Conservation (phyloP, 2,329 filamentous ascomycete species). For the Curvularia lunata region DNA sequence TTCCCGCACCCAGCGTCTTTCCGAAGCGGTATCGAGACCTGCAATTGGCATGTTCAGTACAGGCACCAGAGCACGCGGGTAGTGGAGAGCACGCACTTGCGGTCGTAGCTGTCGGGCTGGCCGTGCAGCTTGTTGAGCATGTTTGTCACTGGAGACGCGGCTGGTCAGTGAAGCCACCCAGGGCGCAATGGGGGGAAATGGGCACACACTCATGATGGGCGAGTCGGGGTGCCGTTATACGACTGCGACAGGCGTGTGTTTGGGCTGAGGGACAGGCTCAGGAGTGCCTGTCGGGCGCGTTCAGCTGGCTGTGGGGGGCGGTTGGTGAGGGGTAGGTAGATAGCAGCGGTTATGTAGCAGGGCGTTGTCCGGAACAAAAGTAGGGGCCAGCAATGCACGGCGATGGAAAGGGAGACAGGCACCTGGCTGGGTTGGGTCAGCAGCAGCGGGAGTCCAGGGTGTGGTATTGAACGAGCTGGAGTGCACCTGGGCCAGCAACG, state of each 20-base stretch:
- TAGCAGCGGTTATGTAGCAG: slow-evolving; percentile 25
- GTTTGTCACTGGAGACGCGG: slow-evolving; percentile 67
- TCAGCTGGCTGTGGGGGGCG: slow-evolving; percentile 36
- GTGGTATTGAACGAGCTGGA: slow-evolving; percentile 27
- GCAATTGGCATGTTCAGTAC: slow-evolving; percentile 42
- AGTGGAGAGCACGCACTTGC: slow-evolving; percentile 70
- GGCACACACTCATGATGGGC: slow-evolving; percentile 46
- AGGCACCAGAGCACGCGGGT: slow-evolving; percentile 23
- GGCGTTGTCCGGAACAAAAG: slow-evolving; percentile 22
- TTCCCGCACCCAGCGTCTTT: slow-evolving; percentile 91
- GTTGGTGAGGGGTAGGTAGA: slow-evolving; percentile 43
- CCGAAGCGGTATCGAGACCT: slow-evolving; percentile 91
- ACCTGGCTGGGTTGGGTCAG: slow-evolving; percentile 23
- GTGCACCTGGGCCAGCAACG: slow-evolving; percentile 24
- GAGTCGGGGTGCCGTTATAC: slow-evolving; percentile 32
- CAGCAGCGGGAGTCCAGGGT: slow-evolving; percentile 23
- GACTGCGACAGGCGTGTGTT: slow-evolving; percentile 35
- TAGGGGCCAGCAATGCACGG: slow-evolving; percentile 15
- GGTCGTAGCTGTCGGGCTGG: slow-evolving; percentile 97
- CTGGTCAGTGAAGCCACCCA: slow-evolving; percentile 24
- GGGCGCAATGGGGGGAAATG: slow-evolving; percentile 13
- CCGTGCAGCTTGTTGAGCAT: slow-evolving; percentile 97
- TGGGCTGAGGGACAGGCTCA: slow-evolving; percentile 40
- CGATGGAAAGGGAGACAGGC: slow-evolving; percentile 21
- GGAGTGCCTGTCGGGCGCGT: slow-evolving; percentile 41